Evolutionary conservation across 2,329 filamentous ascomycete genomes (phyloP).

Genomic region (Penicillium sclerotigenum): DNA sequence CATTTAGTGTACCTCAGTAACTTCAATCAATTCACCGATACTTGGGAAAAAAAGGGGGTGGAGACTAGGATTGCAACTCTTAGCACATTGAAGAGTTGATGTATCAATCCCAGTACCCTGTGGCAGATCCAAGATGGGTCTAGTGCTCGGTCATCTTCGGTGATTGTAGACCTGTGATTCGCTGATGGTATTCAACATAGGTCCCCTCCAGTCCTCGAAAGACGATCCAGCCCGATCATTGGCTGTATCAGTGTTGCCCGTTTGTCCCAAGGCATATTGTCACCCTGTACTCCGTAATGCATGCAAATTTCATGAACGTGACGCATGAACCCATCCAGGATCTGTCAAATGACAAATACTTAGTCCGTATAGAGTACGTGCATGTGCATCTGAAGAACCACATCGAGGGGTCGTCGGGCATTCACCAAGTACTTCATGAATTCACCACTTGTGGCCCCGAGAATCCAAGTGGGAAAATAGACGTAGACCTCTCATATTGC

Average conservation of each 20-base stretch:
- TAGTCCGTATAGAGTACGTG: no score
- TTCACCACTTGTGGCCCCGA: no score
- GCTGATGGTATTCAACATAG: background rate
- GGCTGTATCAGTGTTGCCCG: background rate
- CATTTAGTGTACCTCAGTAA: background rate
- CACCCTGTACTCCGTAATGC: background rate
- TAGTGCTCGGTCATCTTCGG: conserved; percentile 14
- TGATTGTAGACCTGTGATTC: background rate
- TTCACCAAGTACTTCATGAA: background rate
- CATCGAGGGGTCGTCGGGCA: background rate
- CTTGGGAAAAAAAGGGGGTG: background rate
- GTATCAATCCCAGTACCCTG: conserved; percentile 18
- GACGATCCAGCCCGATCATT: conserved; percentile 18
- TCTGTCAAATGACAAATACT: background rate
- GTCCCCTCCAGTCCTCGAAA: background rate
- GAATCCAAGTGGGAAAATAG: background rate
- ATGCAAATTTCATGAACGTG: conserved; percentile 11
- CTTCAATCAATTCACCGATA: background rate
- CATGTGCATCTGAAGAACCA: background rate
- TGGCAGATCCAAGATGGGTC: conserved; percentile 10
- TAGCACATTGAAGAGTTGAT: conserved; percentile 16
- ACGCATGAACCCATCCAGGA: conserved; percentile 17
- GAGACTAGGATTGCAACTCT: background rate
- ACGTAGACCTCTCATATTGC: background rate
- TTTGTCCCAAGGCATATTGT: background rate